Conservation (phyloP, 306 rosid species). For the Cajanus cajan region DNA sequence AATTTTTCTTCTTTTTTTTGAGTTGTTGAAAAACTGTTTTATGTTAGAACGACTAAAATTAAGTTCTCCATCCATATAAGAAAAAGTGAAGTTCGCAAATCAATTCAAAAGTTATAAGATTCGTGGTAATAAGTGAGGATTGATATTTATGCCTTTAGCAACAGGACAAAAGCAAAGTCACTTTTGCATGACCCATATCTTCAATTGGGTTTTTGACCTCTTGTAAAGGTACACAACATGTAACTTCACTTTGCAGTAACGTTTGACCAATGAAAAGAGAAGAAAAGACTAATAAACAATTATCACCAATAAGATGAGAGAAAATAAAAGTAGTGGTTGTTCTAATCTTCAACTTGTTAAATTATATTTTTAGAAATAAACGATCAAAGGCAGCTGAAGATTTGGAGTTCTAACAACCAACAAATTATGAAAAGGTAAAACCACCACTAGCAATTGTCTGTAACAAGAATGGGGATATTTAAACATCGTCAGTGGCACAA, state of each 20-base stretch:
- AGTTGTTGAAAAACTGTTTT: too few species aligned
- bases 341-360: neutral
- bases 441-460: slow-evolving; percentile 28
- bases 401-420: slow-evolving; percentile 35
- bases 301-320: neutral
- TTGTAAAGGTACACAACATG: slow-evolving; percentile 16
- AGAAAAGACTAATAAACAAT: slow-evolving; percentile 1
- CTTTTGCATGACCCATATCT: slow-evolving; percentile 41
- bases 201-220: slow-evolving; percentile 24
- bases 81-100: neutral
- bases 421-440: slow-evolving; percentile 12
- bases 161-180: slow-evolving; percentile 37
- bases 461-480: slow-evolving; percentile 29
- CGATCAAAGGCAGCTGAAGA: neutral
- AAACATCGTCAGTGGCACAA: slow-evolving; percentile 22
- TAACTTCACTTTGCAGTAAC: slow-evolving; percentile 42
- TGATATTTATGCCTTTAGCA: neutral
- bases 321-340: neutral
- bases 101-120: neutral
- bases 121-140: neutral
- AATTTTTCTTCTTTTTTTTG: too few species aligned
- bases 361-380: neutral
- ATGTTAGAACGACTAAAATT: too few species aligned
- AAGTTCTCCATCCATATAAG: neutral
- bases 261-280: slow-evolving; percentile 43